Evolutionary conservation across 768 basidiomycete genomes (phyloP), one percentile per base, ranked within the genome.

Genomic region (Dentipellis fragilis): DNA sequence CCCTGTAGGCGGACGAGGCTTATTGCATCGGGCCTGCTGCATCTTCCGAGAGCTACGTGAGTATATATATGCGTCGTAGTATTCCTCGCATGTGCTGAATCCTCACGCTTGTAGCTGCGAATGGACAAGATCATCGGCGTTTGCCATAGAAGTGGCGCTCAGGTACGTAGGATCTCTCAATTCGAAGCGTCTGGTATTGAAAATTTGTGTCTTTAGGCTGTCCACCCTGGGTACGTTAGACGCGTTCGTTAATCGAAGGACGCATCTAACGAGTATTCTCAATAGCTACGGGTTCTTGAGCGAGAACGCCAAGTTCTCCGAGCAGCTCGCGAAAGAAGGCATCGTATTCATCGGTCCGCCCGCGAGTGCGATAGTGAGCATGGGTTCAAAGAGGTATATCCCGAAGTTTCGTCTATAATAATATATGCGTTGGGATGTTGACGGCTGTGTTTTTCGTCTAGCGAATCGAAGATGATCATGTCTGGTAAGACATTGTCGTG

Each of bases 381-480:
- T 96, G 94, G 94, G 93, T 1, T 93, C 90, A 0, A 96, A 97
- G 75, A 91, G 92, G 88, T 89, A 23, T n/a, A 21, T 21, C 10
- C 22, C 14, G 2, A 56, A 4, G 4, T n/a, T 7, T 14, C n/a
- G 19, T 3, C 22, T 47, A 2, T n/a, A n/a, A n/a, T n/a, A n/a
- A n/a, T 12, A 2, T 36, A 34, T 22, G 34, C 10, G 36, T 2
- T 22, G 46, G 10, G 9, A 50, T 29, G 11, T 51, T 56, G 10
- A 9, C 14, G 9, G 51, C 35, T 45, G 49, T 5, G 11, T 35
- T 6, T 9, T 36, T 34, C 22, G 21, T 10, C n/a, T 56, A 89
- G 91, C 55, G 92, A 94, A 75, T 93, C 91, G 39, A 97, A 97
- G 74, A 93, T 89, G 57, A 95, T 95, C 64, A 94, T 95, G 93